Evolutionary conservation across 2,329 filamentous ascomycete species (phyloP), one percentile per base, ranked within the genome.

Genomic region (Fusarium sp.): DNA sequence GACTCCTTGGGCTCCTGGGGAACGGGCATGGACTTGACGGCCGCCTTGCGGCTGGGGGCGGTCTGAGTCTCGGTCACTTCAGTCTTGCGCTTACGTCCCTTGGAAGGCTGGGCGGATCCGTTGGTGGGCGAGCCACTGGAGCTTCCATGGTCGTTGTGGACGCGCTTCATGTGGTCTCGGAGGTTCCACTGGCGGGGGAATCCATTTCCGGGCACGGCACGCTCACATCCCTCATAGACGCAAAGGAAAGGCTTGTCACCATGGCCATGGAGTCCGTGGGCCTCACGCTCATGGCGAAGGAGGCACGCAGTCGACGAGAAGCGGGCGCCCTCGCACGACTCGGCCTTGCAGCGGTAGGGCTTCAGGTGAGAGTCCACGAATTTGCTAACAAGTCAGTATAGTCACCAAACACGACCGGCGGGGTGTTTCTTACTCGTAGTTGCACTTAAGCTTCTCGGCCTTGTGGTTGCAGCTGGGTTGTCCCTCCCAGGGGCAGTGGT

Each of bases 181-280:
- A 98, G 90, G 85, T 98, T 98, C 94, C 97, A 98, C 79, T 95
- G 93, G 78, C 96, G 92, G 40, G 95, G 96, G 81, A 98, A 98
- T 78, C 96, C 96, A 82, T 96, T 95, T 78, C 95, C 95, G 27
- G 90, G 87, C 36, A 93, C 87, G 67, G 94, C 91, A 74, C 96
- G 93, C 80, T 98, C 95, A 80, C 96, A 98, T 71, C 94, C 95
- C 31, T 93, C 88, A 83, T 96, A 97, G 69, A 92, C 91, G 89
- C 96, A 98, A 61, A 97, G 90, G 82, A 96, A 95, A 16, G 96
- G 95, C 84, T 97, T 96, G 79, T 96, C 93, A 71, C 95, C 95
- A 78, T 98, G 95, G 74, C 95, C 95, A 81, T 98, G 96, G 89
- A 98, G 94, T 77, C 95, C 95, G 82, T 98, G 96, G 60, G 95